Percentiles rank a stretch among this genome's conserved stretches.
These are phyloP conservation scores for Aspergillus phoenicis DNA, from an alignment of 2,329 filamentous ascomycete genomes.

Conservation along the genomic window DNA sequence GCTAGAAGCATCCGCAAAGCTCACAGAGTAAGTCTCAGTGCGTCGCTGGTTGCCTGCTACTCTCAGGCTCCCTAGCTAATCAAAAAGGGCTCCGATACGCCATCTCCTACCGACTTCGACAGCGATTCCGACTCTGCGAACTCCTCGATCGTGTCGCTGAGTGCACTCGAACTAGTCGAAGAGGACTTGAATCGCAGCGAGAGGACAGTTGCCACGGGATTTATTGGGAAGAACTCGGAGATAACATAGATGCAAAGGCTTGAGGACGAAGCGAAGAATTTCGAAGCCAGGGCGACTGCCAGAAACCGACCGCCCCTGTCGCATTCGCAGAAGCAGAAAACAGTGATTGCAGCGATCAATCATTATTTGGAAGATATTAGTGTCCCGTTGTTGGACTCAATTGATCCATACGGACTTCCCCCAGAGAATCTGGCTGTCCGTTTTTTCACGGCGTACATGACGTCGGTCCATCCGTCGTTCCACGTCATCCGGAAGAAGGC, in stretches of 20 bases:
- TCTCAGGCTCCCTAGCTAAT: no score
- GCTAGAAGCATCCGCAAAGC: slow-evolving; percentile 29
- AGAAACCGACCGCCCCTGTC: not conserved
- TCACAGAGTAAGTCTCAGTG: slow-evolving; percentile 23
- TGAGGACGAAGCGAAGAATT: slow-evolving; percentile 32
- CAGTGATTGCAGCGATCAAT: slow-evolving; percentile 33
- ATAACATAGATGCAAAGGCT: slow-evolving; percentile 47
- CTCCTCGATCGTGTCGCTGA: slow-evolving; percentile 41
- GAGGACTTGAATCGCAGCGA: slow-evolving; percentile 46
- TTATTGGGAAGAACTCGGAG: slow-evolving; percentile 49
- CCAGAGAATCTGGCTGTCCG: slow-evolving; percentile 39
- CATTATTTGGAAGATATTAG: slow-evolving; percentile 46
- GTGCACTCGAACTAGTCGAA: slow-evolving; percentile 44
- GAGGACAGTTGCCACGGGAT: slow-evolving; percentile 40
- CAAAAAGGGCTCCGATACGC: not conserved
- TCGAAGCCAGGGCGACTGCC: slow-evolving; percentile 15
- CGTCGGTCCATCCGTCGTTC: slow-evolving; percentile 44
- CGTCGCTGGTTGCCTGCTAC: no score
- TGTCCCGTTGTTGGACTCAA: slow-evolving; percentile 36
- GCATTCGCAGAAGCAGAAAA: slow-evolving; percentile 14
- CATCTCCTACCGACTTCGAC: slow-evolving; percentile 5
- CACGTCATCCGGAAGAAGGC: slow-evolving; percentile 40
- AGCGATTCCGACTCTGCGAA: slow-evolving; percentile 26
- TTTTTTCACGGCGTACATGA: slow-evolving; percentile 44
- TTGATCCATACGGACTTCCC: slow-evolving; percentile 42